Percentiles rank a stretch among this genome's conserved stretches.
Evolutionary conservation across 176 grass and related monocot genomes (phyloP).

Genomic region (Juncus inflexus): DNA sequence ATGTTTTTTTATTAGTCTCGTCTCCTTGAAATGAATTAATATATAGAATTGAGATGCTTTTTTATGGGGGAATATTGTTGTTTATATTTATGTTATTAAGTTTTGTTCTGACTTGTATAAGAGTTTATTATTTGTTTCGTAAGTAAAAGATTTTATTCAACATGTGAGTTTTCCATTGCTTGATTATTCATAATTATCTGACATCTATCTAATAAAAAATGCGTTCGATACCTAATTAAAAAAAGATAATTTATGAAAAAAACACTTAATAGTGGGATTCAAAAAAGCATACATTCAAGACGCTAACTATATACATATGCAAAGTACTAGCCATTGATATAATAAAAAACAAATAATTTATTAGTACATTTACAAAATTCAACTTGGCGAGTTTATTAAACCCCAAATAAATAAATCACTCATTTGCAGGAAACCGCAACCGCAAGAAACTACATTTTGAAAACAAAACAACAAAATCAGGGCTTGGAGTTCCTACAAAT

Average conservation of each 20-base stretch:
- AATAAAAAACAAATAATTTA: too few relatives aligned
- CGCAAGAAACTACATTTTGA: not conserved
- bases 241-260: not conserved
- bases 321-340: too few relatives aligned
- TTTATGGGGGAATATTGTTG: not conserved
- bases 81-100: not conserved
- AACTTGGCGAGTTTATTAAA: not conserved
- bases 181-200: too few relatives aligned
- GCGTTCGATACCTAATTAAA: not conserved
- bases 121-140: too few relatives aligned
- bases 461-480: not conserved
- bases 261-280: not conserved
- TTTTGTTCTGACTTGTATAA: too few relatives aligned
- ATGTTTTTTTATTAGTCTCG: conserved; percentile 18
- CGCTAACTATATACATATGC: too few relatives aligned
- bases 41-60: too few relatives aligned
- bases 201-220: not conserved
- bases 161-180: too few relatives aligned
- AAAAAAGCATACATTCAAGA: too few relatives aligned
- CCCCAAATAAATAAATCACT: not conserved
- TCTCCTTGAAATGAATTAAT: not conserved
- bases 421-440: not conserved
- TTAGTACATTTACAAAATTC: too few relatives aligned
- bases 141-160: too few relatives aligned
- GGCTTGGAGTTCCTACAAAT: not conserved